phyloP scores from a whole-genome alignment of 768 basidiomycete genomes.

The Steccherinum ochraceum region DNA sequence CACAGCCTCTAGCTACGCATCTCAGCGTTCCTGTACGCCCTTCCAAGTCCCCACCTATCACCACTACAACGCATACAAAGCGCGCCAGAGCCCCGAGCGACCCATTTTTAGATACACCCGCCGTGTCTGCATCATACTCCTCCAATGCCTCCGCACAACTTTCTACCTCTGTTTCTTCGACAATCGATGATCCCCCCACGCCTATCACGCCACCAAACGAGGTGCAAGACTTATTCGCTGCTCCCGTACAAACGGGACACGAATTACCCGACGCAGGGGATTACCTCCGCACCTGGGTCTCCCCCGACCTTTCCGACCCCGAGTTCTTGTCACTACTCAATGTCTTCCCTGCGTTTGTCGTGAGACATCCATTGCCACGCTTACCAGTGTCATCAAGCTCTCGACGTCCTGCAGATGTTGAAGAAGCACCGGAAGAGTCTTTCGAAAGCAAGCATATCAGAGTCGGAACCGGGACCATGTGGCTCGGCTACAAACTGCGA shows the following conservation, averaged over 20 bases:
- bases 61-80: constrained; percentile 44
- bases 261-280: constrained; percentile 32
- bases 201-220: constrained; percentile 33
- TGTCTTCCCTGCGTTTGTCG: constrained; percentile 74
- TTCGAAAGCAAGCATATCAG: constrained; percentile 51
- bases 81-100: constrained; percentile 72
- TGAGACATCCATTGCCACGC: constrained; percentile 62
- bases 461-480: constrained; percentile 82
- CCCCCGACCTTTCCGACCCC: constrained; percentile 71
- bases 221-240: constrained; percentile 22
- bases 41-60: constrained; percentile 32
- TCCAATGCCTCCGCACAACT: constrained; percentile 33
- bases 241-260: constrained; percentile 16
- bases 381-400: constrained; percentile 40
- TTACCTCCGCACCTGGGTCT: constrained; percentile 73
- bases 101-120: constrained; percentile 72
- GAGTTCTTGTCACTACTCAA: constrained; percentile 64
- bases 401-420: constrained; percentile 48
- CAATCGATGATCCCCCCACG: constrained; percentile 34
- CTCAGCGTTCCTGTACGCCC: constrained; percentile 14
- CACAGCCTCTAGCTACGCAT: constrained; percentile 42
- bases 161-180: constrained; percentile 27
- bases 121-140: constrained; percentile 48
- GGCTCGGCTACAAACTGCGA: constrained; percentile 59
- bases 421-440: constrained; percentile 59